Conservation (phyloP, 179 eudicot genomes). For the Patellifolia procumbens region DNA sequence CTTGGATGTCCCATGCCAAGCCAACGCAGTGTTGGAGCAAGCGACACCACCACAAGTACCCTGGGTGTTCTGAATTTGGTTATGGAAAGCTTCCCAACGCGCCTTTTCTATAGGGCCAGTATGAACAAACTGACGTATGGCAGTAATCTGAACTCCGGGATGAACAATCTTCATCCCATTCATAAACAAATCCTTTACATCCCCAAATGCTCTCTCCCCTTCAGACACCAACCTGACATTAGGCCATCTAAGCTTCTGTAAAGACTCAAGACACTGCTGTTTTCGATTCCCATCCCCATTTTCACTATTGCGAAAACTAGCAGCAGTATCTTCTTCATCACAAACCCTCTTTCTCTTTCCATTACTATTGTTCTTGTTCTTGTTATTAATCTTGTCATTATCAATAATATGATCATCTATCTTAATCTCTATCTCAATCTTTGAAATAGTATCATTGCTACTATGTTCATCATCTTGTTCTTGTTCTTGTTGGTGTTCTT, state of each 20-base stretch:
- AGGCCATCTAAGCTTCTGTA: conserved; percentile 32
- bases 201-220: conserved; percentile 31
- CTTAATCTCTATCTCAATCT: conserved; percentile 37
- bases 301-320: conserved; percentile 8
- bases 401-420: not conserved
- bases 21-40: conserved; percentile 34
- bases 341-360: not conserved
- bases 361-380: not conserved
- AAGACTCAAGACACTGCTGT: not conserved
- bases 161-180: conserved; percentile 30
- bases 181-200: conserved; percentile 36
- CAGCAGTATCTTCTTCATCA: conserved; percentile 20
- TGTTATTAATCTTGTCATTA: not conserved
- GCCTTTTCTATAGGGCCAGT: conserved; percentile 40
- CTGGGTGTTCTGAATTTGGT: conserved; percentile 37
- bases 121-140: conserved; percentile 36
- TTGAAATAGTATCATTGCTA: conserved; percentile 4
- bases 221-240: conserved; percentile 34
- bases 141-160: conserved; percentile 36
- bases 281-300: not conserved
- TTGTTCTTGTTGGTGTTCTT: conserved; percentile 1
- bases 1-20: conserved; percentile 55
- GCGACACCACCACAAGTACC: conserved; percentile 35
- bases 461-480: conserved; percentile 7
- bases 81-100: conserved; percentile 38